Evolutionary conservation across 2,329 filamentous ascomycete species (phyloP), one percentile per base, ranked within the genome.

Genomic region (Monilinia fructigena): DNA sequence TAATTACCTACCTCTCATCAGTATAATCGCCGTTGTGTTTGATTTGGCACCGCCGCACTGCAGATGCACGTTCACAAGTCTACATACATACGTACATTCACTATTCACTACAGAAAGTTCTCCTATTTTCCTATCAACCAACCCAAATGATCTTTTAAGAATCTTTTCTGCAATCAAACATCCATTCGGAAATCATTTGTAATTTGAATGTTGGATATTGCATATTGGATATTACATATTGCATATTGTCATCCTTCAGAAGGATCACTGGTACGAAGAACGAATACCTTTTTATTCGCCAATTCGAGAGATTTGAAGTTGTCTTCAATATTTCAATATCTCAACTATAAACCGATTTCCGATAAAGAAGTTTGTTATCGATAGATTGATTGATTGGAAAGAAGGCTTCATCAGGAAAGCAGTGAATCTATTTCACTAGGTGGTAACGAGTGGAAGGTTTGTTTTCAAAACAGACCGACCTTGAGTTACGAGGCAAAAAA

Each of bases 41-140:
- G 47, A 45, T 50, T 50, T 60, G 56, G 12, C 61, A 63, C n/a
- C 55, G 54, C 67, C 63, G 65, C 48, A 55, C 45, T 63, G 54
- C 56, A 66, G 68, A 68, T 67, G 68, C 48, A 69, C 56, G 52
- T 55, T 52, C 61, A 68, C 66, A 66, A 59, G 56, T 66, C 64
- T 68, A 64, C 65, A 42, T 55, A 66, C 18, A 55, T 55, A 40
- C 28, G 23, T 47, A 6, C 61, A 60, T 50, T 50, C 56, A 60
- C 56, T 35, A 48, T 48, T 16, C 56, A 23, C n/a, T 16, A 63
- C 38, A 63, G 35, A 45, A 63, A 63, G 31, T 42, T 63, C 61
- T 63, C 61, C 61, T 55, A 54, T 63, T 55, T 55, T 55, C 52
- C 61, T 63, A 55, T 63, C 35, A 16, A 35, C 38, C 50, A 54